Base-by-base conservation (phyloP, 1,284 basidiomycete genomes). In the Ustilago xerochloae region DNA sequence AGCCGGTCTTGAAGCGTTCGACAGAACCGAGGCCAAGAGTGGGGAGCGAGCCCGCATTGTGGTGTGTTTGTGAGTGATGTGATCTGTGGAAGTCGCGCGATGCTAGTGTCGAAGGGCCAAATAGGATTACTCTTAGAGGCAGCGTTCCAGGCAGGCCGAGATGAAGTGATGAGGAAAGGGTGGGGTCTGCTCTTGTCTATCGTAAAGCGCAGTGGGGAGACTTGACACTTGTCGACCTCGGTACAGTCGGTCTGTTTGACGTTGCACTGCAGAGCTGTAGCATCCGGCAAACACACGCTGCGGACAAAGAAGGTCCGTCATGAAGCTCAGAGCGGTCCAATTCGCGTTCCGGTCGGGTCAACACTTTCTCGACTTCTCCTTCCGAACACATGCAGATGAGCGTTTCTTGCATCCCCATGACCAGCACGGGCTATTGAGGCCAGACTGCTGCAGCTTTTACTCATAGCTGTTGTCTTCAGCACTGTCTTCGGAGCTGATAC, bases 241-340 rank as follows among this genome's bases (percentile, higher is more conserved):
- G 41, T 15, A 13, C 41, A 43, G 1, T 15, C 12, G 41, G 41
- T 13, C 22, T 43, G 22, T 13, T n/a, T n/a, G n/a, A n/a, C n/a
- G n/a, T n/a, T n/a, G n/a, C n/a, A n/a, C n/a, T n/a, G n/a, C n/a
- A n/a, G n/a, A n/a, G n/a, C n/a, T n/a, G n/a, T n/a, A n/a, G n/a
- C n/a, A n/a, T n/a, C n/a, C n/a, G n/a, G n/a, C n/a, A n/a, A n/a
- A n/a, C n/a, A n/a, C n/a, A n/a, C n/a, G n/a, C n/a, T n/a, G n/a
- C n/a, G n/a, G n/a, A n/a, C n/a, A n/a, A n/a, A n/a, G n/a, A n/a
- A n/a, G n/a, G n/a, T n/a, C n/a, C n/a, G n/a, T n/a, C n/a, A n/a
- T n/a, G n/a, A n/a, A n/a, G n/a, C n/a, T n/a, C n/a, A n/a, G 38
- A 47, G 41, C 57, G 57, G 57, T 30, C 47, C 63, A 52, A 60